Evolutionary conservation across 73 alveolate genomes (phyloP), one percentile per base, ranked within the genome.

Genomic region (Paramecium bursaria): DNA sequence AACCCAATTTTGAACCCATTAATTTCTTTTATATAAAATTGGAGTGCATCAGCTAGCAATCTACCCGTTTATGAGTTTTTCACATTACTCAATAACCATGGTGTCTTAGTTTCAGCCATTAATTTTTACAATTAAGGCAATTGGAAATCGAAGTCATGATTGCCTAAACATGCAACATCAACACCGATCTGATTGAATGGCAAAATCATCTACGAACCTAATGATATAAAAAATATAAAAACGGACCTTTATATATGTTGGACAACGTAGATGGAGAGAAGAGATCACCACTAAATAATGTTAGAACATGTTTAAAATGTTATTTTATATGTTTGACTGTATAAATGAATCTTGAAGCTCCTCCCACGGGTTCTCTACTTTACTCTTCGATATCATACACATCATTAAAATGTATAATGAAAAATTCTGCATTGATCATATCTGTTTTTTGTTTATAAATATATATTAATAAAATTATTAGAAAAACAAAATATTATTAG

Each of bases 101-200:
- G 87, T 11, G 85, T 54, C 27, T 86, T 57, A 4, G 94, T 79
- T 39, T 53, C n/a, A 35, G 50, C 35, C 0, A 76, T 74, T 11
- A 90, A 55, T 15, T 80, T 85, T 46, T 33, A 85, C 10, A 92
- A 60, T 9, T 82, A 30, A 31, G 77, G 88, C 13, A 90, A 73
- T 10, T 91, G 90, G 75, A 74, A 92, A 50, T 92, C 97, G 67
- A 92, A 90, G 75, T 92, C 97, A 75, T 92, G 97, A 51, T 92
- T 92, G n/a, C 97, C 97, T n/a, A 87, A 47, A 67, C 97, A 92
- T n/a, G 94, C 85, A 2, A 86, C 92, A 52, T 90, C 93, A 10
- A 92, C 86, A 25, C 57, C 53, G 55, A 82, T 42, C 17, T 85
- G 67, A 31, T 92, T 75, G 46, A 90, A 73, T n/a, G 89, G 91